Base-by-base conservation (phyloP, 2,329 filamentous ascomycete species). In the Colletotrichum cordylinicola region DNA sequence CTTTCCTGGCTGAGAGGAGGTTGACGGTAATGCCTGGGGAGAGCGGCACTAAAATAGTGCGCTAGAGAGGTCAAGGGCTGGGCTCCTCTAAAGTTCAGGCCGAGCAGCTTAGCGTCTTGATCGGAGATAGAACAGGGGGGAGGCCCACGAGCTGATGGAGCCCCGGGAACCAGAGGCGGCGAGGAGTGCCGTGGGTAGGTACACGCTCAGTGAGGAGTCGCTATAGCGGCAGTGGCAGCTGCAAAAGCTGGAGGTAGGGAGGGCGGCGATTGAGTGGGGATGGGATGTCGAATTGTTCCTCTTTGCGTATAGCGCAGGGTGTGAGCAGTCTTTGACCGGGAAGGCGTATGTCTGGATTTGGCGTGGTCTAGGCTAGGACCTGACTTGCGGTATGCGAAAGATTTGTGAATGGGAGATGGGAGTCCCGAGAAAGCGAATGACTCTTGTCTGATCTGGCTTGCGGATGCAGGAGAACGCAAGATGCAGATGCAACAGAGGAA, bases 1-100 rank as follows among this genome's bases (percentile, higher is more conserved):
- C 70, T 75, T 64, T 58, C 65, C 60, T 69, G 73, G 64, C 67
- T 48, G 69, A 74, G 68, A 33, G 61, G 58, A 70, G 69, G 69
- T 76, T 67, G 73, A 66, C 43, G 70, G 74, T 71, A 70, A 43
- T 69, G 77, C 72, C 75, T 78, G 77, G 77, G 77, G 77, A 78
- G 69, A 73, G 72, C 71, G 75, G 66, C 75, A 78, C 77, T 78
- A 78, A 78, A 78, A 78, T 78, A 78, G 77, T 72, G 75, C 77
- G 77, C 77, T 78, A 78, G 67, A 58, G 66, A 27, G 72, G 71
- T 43, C 71, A 68, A 69, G 75, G 77, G 77, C 77, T 78, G 76
- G 76, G 70, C 76, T 78, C 37, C 71, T 70, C 71, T 39, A 70
- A 61, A 74, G 66, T 75, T 76, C 76, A 73, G 75, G 73, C 75